Percentiles rank a stretch among this genome's conserved stretches.
phyloP scores from a whole-genome alignment of 108 stramenopile genomes.

The Cyclotella baltica region DNA sequence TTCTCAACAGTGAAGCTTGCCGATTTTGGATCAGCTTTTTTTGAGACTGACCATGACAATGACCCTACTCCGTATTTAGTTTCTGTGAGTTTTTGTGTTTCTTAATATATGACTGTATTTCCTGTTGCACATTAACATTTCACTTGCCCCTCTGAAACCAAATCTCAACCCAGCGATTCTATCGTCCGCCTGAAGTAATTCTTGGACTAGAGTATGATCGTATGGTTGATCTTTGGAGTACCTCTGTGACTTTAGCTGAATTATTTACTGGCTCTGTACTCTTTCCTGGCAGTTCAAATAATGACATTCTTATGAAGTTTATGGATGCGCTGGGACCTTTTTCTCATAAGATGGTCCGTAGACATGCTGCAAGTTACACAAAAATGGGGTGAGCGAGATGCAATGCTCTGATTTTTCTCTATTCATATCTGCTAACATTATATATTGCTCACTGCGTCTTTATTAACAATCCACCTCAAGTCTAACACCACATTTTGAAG shows the following conservation, averaged over 20 bases:
- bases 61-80: conserved; percentile 97
- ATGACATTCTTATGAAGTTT: conserved; percentile 93
- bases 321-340: conserved; percentile 95
- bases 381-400: conserved; percentile 41
- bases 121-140: neutral
- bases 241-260: conserved; percentile 93
- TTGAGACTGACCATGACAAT: conserved; percentile 77
- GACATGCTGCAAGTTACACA: conserved; percentile 75
- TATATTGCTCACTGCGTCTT: conserved; percentile 34
- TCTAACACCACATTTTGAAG: conserved; percentile 62
- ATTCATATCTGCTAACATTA: conserved; percentile 36
- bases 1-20: conserved; percentile 87
- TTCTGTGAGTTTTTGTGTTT: conserved; percentile 38
- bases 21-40: conserved; percentile 97
- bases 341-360: conserved; percentile 82
- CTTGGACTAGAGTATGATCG: conserved; percentile 93
- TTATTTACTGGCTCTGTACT: conserved; percentile 93
- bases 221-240: conserved; percentile 94
- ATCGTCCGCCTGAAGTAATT: conserved; percentile 99
- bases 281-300: conserved; percentile 93
- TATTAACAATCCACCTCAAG: too few relatives aligned
- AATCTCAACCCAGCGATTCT: conserved; percentile 71
- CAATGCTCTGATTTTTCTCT: neutral
- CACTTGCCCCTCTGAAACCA: neutral
- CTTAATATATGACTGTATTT: neutral